Base-by-base conservation (phyloP, 129 eudicot genomes). In the Flaveria brownii region DNA sequence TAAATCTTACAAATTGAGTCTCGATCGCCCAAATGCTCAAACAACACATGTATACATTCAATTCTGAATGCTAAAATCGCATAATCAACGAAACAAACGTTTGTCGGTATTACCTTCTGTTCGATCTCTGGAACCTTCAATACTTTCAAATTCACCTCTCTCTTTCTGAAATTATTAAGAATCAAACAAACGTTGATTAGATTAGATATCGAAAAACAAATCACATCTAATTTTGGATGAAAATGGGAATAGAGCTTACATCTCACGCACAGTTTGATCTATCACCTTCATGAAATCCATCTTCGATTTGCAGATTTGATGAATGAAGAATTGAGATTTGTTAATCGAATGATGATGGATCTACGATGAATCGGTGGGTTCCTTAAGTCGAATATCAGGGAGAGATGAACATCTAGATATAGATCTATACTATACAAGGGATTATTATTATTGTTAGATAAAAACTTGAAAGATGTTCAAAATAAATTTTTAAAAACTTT, bases 251-350 rank as follows among this genome's bases (percentile, higher is more conserved):
- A 14, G 61, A 50, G 67, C 89, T 82, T 77, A 89, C 99, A 95
- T 95, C 88, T 95, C 99, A 18, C 96, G 94, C 59, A 95, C 99
- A 12, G 99, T 86, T 88, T 95, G 99, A 91, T 95, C 99, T 86
- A 95, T 23, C 51, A 89, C 97, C 90, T 95, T 95, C 99, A 95
- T 91, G 75, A 95, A 91, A 91, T 95, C 99, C 99, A 95, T 95
- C 60, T 75, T 85, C 74, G 89, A 86, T 63, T 63, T 30, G 22
- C 45, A n/a, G 41, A 50, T 68, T 45, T 28, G 63, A 77, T 45
- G 72, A 82, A 50, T 13, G 77, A 70, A 18, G 18, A 67, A 52
- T 65, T 56, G 63, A 30, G 84, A 42, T 73, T 66, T 15, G 22
- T 18, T 4, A 15, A 64, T 57, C 49, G 70, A 66, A 65, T 14